phyloP scores from a whole-genome alignment of 345 rosid genomes.

The Melaleuca alternifolia region DNA sequence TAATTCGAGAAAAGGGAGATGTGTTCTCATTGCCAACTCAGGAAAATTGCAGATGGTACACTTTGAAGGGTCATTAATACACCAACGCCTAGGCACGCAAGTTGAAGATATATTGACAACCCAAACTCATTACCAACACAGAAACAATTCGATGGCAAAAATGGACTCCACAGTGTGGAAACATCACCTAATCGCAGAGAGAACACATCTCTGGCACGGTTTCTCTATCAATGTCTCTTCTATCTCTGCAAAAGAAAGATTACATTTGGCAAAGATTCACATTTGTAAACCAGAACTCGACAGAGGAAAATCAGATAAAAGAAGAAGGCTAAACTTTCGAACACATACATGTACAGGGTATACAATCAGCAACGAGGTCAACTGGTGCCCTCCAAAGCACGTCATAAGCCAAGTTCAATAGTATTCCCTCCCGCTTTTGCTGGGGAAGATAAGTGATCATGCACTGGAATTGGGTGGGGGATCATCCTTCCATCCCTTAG shows the following conservation, averaged over 20 bases:
- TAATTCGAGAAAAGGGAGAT: constrained; percentile 6
- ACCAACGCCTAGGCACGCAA: not conserved
- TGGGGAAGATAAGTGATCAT: constrained; percentile 12
- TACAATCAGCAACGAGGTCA: constrained; percentile 20
- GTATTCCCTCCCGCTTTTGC: not conserved
- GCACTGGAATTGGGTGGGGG: constrained; percentile 33
- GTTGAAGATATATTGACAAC: not conserved
- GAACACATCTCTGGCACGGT: constrained; percentile 19
- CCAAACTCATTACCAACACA: not conserved
- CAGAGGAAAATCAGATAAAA: not conserved
- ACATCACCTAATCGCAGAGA: constrained; percentile 10
- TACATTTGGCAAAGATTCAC: not conserved
- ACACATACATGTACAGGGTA: constrained; percentile 70
- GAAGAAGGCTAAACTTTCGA: not conserved
- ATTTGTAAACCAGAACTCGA: not conserved
- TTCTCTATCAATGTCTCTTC: constrained; percentile 24
- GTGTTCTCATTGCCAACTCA: constrained; percentile 23
- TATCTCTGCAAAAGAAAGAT: constrained; percentile 24
- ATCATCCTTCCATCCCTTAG: constrained; percentile 95
- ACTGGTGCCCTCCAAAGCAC: not conserved
- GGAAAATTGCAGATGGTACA: not conserved
- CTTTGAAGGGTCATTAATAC: not conserved
- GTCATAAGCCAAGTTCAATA: not conserved
- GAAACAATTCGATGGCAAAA: not conserved
- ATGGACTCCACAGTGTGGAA: constrained; percentile 7